Conservation (phyloP, 176 grass and related monocot species). For the Elaeis guineensis region DNA sequence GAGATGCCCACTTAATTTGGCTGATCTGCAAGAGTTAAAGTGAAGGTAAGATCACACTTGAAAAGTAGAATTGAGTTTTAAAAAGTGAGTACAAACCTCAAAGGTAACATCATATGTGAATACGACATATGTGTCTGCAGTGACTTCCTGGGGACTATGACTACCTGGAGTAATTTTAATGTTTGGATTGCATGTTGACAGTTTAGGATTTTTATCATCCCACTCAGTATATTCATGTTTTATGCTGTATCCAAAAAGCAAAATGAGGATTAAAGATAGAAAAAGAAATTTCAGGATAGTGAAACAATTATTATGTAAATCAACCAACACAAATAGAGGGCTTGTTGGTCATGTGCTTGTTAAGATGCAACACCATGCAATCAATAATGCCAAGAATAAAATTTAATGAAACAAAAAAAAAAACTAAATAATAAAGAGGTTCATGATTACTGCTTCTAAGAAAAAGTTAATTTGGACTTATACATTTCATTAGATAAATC, state of each 20-base stretch:
- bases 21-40: slow-evolving; percentile 31
- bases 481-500: too few relatives aligned
- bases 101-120: slow-evolving; percentile 77
- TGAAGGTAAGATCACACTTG: neutral
- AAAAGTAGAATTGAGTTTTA: slow-evolving; percentile 1
- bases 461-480: too few relatives aligned
- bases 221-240: slow-evolving; percentile 57
- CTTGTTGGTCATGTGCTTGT: too few relatives aligned
- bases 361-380: too few relatives aligned
- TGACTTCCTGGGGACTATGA: slow-evolving; percentile 56
- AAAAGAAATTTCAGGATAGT: too few relatives aligned
- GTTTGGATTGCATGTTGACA: slow-evolving; percentile 47
- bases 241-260: slow-evolving; percentile 35
- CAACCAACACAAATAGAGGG: too few relatives aligned
- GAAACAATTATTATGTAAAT: too few relatives aligned
- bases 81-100: slow-evolving; percentile 36
- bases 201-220: slow-evolving; percentile 64
- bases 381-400: too few relatives aligned
- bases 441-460: too few relatives aligned
- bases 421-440: too few relatives aligned
- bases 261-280: neutral
- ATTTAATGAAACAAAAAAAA: too few relatives aligned
- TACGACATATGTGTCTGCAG: slow-evolving; percentile 41
- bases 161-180: slow-evolving; percentile 63
- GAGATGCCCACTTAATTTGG: slow-evolving; percentile 67